phyloP scores from a whole-genome alignment of 2,329 filamentous ascomycete genomes.

The Epichloe coenophiala region DNA sequence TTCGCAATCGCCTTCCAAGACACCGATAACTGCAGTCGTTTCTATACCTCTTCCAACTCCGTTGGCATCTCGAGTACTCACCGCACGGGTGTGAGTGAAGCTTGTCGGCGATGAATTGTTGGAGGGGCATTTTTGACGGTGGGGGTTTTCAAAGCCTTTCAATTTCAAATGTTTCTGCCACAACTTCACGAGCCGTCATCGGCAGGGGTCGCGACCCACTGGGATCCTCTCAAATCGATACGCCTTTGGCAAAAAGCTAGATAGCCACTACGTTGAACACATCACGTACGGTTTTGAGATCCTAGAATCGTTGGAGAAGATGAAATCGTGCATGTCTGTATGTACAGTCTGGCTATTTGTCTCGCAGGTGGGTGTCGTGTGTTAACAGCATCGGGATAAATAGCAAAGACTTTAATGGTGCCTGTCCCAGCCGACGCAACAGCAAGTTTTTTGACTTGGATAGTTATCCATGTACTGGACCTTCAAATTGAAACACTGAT shows the following conservation, averaged over 20 bases:
- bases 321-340: too few relatives aligned
- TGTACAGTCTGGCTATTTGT: too few relatives aligned
- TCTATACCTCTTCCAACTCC: constrained; percentile 58
- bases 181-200: constrained; percentile 5
- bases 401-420: neutral
- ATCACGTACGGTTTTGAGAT: too few relatives aligned
- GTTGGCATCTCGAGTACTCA: constrained; percentile 45
- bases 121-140: constrained; percentile 12
- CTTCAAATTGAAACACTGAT: too few relatives aligned
- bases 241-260: too few relatives aligned
- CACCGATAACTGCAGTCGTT: neutral
- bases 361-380: neutral
- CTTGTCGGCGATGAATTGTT: constrained; percentile 2
- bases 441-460: too few relatives aligned
- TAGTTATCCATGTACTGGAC: too few relatives aligned
- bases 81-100: neutral
- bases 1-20: neutral
- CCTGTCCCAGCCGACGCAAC: neutral
- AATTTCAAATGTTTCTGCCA: neutral
- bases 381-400: neutral
- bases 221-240: neutral
- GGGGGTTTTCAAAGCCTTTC: constrained; percentile 6
- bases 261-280: too few relatives aligned
- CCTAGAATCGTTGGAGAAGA: too few relatives aligned
- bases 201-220: constrained; percentile 9